Base-by-base conservation (phyloP, 768 basidiomycete genomes). In the Mycena belliarum region DNA sequence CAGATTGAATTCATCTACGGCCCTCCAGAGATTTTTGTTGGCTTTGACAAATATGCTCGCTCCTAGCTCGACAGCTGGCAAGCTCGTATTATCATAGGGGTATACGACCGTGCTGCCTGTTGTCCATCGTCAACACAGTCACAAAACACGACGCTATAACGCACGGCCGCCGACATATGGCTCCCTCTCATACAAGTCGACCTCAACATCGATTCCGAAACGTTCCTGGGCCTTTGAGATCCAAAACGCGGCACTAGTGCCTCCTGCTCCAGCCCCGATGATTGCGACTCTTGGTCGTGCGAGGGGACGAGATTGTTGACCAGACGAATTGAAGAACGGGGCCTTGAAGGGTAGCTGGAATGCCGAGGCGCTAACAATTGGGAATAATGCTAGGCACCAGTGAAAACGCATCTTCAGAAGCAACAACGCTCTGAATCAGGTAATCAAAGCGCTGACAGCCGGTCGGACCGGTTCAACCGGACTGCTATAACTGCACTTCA, bases 211-310 rank as follows among this genome's bases (percentile, higher is more conserved):
- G 32, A 92, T 63, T 3, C 82, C 85, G 55, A 80, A 86, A 24
- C 89, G 77, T 62, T 89, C 80, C 64, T 87, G 86, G 25, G 88
- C 90, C 68, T 88, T 89, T 20, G 83, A 81, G 51, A 95, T 86
- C 87, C 93, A 91, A 67, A 84, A 91, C 3, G 86, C 93, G 21
- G 93, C 90, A 24, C 91, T 89, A 16, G 83, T 84, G 10, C 95
- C 95, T 11, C 79, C 92, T 15, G 95, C 93, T 25, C 95, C 95
- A 0, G 95, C 94, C 18, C 95, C 95, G 52, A 97, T 83, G 66
- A 97, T 86, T 9, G 94, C 95, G 64, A 97, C 80, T 45, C 87
- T 75, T 43, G 86, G 82, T 0, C 29, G 6, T 32, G 60, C 55
- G 61, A 61, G 52, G 21, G 59, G 51, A 15, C 3, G 63, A 59